Evolutionary conservation across 805 yeast species (phyloP).

Genomic region (Barnettozyma californica): DNA sequence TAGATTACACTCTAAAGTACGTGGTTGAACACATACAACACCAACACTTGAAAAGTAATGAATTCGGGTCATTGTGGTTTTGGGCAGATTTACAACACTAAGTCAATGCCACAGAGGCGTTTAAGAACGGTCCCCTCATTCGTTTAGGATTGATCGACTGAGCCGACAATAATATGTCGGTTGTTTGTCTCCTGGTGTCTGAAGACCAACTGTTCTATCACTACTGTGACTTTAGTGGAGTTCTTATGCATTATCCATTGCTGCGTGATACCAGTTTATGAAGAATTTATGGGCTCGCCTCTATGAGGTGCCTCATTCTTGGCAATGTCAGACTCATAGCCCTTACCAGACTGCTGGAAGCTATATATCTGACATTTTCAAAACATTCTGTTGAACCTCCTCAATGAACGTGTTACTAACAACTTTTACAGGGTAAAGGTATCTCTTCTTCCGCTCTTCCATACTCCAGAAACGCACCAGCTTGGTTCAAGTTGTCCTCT

Average conservation of each 20-base stretch:
- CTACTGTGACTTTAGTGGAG: neutral
- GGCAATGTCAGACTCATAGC: neutral
- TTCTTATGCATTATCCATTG: slow-evolving; percentile 12
- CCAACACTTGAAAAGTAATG: slow-evolving; percentile 18
- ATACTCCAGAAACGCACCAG: slow-evolving; percentile 97
- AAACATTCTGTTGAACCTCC: slow-evolving; percentile 7
- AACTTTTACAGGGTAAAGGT: slow-evolving; percentile 82
- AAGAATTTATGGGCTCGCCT: slow-evolving; percentile 4
- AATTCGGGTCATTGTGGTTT: slow-evolving; percentile 26
- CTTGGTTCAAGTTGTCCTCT: slow-evolving; percentile 98
- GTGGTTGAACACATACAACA: slow-evolving; percentile 33
- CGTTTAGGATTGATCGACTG: neutral
- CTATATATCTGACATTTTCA: neutral
- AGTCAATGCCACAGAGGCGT: neutral
- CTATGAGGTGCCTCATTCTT: neutral
- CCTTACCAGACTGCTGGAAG: too few species aligned
- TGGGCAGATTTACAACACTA: neutral
- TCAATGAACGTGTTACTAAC: slow-evolving; percentile 35
- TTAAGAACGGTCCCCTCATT: neutral
- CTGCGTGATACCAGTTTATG: slow-evolving; percentile 51
- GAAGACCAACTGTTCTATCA: slow-evolving; percentile 9
- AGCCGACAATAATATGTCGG: neutral
- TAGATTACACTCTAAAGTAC: slow-evolving; percentile 98
- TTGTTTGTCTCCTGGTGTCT: slow-evolving; percentile 2
- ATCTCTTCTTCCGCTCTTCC: slow-evolving; percentile 98